Evolutionary conservation across 2,329 filamentous ascomycete species (phyloP).

Genomic region (Lasiodiplodia sp.): DNA sequence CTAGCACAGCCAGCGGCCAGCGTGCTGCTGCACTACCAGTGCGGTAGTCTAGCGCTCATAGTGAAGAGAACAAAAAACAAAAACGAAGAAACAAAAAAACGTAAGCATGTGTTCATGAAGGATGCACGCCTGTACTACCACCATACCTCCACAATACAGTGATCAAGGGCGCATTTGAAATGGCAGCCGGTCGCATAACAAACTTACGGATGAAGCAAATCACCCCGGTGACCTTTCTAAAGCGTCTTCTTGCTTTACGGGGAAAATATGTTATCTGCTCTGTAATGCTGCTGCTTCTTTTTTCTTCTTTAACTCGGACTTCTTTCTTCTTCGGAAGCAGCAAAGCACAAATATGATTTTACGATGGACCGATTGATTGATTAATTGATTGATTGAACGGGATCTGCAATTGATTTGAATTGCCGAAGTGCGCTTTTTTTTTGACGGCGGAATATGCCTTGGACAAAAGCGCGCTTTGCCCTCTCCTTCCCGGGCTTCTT

Average conservation of each 20-base stretch:
- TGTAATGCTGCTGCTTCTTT: conserved; percentile 1
- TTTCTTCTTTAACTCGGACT: background rate
- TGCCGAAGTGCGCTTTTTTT: background rate
- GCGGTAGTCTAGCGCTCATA: background rate
- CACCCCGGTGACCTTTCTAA: background rate
- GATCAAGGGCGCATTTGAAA: conserved; percentile 8
- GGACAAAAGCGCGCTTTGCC: background rate
- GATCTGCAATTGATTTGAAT: background rate
- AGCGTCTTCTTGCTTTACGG: conserved; percentile 8
- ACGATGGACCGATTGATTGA: conserved; percentile 23
- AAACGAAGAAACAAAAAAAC: background rate
- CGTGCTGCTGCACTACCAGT: background rate
- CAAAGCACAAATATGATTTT: conserved; percentile 16
- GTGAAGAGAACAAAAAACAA: background rate
- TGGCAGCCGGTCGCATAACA: background rate
- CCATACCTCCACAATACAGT: background rate
- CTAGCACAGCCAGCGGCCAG: background rate
- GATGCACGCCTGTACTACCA: conserved; percentile 26
- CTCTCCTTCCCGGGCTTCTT: background rate
- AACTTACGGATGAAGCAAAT: background rate
- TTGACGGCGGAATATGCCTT: conserved; percentile 8
- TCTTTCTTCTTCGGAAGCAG: background rate
- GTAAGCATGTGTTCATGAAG: conserved; percentile 9
- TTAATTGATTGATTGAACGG: background rate
- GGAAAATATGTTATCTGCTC: background rate